Conservation (phyloP, 75 land plant genomes). For the Adiantum capillusveneris region DNA sequence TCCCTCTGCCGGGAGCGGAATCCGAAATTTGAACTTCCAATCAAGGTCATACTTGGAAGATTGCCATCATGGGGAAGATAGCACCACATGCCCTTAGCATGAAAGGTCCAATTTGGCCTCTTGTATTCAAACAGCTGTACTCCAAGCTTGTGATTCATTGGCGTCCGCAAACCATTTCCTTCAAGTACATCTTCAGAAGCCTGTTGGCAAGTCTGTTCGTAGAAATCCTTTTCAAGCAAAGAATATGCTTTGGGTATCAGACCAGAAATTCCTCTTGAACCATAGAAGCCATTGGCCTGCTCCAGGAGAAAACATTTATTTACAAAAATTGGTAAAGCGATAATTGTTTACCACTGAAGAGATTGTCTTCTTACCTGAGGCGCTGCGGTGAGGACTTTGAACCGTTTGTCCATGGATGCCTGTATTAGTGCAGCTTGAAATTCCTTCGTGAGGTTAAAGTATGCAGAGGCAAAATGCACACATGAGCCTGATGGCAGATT, state of each 20-base stretch:
- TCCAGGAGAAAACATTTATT: not conserved
- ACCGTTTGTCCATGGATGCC: conserved; percentile 13
- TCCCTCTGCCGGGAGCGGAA: conserved; percentile 28
- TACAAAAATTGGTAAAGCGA: not conserved
- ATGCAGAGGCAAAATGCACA: conserved; percentile 25
- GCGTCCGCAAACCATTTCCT: not conserved
- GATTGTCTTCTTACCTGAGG: conserved; percentile 16
- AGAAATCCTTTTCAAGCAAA: conserved; percentile 19
- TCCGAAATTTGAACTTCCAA: conserved; percentile 32
- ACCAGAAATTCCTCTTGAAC: conserved; percentile 27
- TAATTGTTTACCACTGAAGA: not conserved
- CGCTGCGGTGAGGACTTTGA: conserved; percentile 22
- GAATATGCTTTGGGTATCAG: conserved; percentile 27
- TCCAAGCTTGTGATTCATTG: not conserved
- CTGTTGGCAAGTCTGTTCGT: conserved; percentile 9
- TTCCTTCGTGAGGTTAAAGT: conserved; percentile 26
- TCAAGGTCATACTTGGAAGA: conserved; percentile 16
- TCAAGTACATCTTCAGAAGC: not conserved
- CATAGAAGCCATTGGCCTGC: conserved; percentile 39
- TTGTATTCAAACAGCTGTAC: conserved; percentile 17
- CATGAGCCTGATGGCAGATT: conserved; percentile 13
- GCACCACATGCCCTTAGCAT: conserved; percentile 35
- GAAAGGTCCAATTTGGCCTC: conserved; percentile 28
- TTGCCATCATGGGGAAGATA: conserved; percentile 9
- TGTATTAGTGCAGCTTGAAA: conserved; percentile 22